Conservation (phyloP, 805 yeast genomes). For the Cyberlindnera saturnus region DNA sequence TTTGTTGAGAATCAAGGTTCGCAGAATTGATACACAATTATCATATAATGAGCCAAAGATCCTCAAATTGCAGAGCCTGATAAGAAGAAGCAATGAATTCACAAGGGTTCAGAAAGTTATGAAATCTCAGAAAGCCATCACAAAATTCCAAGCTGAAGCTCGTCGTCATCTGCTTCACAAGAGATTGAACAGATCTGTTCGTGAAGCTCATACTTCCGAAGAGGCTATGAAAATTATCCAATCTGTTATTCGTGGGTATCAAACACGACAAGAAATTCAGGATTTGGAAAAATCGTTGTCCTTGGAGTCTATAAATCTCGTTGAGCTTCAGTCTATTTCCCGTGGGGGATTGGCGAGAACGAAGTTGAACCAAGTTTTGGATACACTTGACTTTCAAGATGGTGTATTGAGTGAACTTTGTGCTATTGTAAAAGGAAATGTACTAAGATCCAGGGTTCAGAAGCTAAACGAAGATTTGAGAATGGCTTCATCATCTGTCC, state of each 20-base stretch:
- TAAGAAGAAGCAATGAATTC: constrained; percentile 10
- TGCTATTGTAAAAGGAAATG: constrained; percentile 33
- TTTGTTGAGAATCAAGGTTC: constrained; percentile 23
- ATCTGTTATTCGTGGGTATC: constrained; percentile 28
- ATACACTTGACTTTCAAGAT: constrained; percentile 22
- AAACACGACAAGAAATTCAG: constrained; percentile 7
- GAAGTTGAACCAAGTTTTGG: constrained; percentile 19
- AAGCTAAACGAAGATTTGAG: neutral
- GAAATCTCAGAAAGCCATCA: constrained; percentile 14
- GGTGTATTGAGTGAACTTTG: constrained; percentile 27
- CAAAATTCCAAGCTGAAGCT: constrained; percentile 30
- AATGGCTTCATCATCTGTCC: constrained; percentile 18
- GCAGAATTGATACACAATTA: constrained; percentile 11
- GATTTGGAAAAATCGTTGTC: constrained; percentile 1
- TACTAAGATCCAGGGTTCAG: constrained; percentile 24
- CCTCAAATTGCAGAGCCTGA: constrained; percentile 12
- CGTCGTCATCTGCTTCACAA: constrained; percentile 28
- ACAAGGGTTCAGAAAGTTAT: constrained; percentile 1
- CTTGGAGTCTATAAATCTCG: constrained; percentile 17
- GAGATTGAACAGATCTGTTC: constrained; percentile 15
- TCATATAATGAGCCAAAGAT: constrained; percentile 13
- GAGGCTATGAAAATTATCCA: constrained; percentile 32
- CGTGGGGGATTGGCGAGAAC: constrained; percentile 38
- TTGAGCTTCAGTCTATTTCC: constrained; percentile 46
- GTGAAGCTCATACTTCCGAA: constrained; percentile 20